Evolutionary conservation across 2,329 filamentous ascomycete genomes (phyloP).

Genomic region (Paecilomyces niveus): DNA sequence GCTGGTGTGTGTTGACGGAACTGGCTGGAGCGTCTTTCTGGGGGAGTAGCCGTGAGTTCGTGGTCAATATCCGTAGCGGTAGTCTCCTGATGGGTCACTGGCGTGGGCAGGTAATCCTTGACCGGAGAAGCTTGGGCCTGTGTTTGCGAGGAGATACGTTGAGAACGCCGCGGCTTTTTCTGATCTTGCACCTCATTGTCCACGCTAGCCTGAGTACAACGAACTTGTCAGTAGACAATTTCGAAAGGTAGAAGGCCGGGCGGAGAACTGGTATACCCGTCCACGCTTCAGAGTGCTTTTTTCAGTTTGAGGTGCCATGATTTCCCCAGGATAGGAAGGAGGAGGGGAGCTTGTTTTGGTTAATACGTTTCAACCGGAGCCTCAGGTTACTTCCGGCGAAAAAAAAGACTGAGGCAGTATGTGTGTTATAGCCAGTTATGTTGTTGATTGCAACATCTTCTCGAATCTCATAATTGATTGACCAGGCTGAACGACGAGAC

Average conservation of each 20-base stretch:
- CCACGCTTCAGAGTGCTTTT: constrained; percentile 81
- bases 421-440: background rate
- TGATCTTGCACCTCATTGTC: constrained; percentile 55
- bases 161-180: constrained; percentile 79
- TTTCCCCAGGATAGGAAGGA: background rate
- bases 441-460: background rate
- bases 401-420: background rate
- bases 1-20: constrained; percentile 34
- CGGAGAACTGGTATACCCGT: constrained; percentile 51
- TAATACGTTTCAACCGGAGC: background rate
- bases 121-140: constrained; percentile 51
- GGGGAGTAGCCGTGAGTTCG: constrained; percentile 65
- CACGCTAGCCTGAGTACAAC: constrained; percentile 53
- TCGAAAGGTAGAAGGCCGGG: constrained; percentile 9
- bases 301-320: constrained; percentile 49
- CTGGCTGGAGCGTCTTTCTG: constrained; percentile 53
- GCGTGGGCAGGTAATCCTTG: constrained; percentile 70
- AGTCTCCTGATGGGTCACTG: constrained; percentile 63
- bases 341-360: background rate
- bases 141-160: constrained; percentile 59
- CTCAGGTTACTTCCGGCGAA: background rate
- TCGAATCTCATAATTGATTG: background rate
- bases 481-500: background rate
- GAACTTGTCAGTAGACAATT: constrained; percentile 16
- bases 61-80: constrained; percentile 57